phyloP scores from a whole-genome alignment of 225 moss, liverwort and hornwort genomes.

The Marchantia polymorpha region DNA sequence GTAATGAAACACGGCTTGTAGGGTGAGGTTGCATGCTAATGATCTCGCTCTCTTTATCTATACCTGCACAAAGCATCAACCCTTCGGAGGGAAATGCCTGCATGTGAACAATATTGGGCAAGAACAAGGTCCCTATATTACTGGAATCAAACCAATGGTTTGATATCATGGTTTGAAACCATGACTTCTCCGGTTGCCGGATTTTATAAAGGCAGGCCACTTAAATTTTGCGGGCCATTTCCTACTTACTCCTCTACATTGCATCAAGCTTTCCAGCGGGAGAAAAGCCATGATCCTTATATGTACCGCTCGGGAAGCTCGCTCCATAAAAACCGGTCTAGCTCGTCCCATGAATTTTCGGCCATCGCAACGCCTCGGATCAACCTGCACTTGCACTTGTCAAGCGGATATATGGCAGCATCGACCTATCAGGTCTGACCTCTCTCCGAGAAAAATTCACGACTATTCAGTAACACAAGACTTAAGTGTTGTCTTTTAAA shows the following conservation, averaged over 20 bases:
- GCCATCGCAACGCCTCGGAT: constrained; percentile 1
- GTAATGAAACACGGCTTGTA: constrained; percentile 21
- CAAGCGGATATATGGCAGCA: background rate
- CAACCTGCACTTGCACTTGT: background rate
- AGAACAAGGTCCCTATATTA: constrained; percentile 9
- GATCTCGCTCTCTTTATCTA: constrained; percentile 17
- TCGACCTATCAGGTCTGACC: background rate
- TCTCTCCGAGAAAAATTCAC: too few species aligned
- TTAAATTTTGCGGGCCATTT: constrained; percentile 16
- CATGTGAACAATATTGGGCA: constrained; percentile 20
- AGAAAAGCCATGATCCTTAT: constrained; percentile 10
- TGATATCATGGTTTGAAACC: too few species aligned
- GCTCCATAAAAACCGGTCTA: constrained; percentile 13
- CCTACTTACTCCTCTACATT: constrained; percentile 1
- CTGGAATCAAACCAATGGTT: constrained; percentile 22
- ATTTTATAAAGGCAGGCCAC: background rate
- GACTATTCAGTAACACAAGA: too few species aligned
- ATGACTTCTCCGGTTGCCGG: constrained; percentile 12
- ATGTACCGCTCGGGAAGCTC: constrained; percentile 18
- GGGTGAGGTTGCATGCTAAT: constrained; percentile 12
- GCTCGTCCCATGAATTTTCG: background rate
- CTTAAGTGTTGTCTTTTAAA: too few species aligned
- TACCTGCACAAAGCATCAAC: constrained; percentile 15
- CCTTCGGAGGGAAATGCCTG: constrained; percentile 16
- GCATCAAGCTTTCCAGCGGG: constrained; percentile 15